A percentile compares a stretch with the other conserved stretches of the same genome.
These are phyloP conservation scores for Trichoderma hamatum DNA, from an alignment of 2,329 filamentous ascomycete species.

Conservation along the genomic window DNA sequence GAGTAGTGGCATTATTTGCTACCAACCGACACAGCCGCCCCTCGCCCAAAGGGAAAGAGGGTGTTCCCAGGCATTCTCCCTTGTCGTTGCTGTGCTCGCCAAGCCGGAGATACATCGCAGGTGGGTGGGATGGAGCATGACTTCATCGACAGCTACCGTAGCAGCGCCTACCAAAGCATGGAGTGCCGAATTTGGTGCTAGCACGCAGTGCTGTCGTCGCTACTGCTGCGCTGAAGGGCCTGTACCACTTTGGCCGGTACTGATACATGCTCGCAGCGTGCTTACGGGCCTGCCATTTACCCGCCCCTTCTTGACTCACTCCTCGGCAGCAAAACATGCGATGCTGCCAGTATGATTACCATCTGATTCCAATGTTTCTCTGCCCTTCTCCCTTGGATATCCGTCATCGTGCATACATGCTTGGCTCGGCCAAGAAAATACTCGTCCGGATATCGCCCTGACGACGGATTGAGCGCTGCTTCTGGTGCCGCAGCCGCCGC, in stretches of 20 bases:
- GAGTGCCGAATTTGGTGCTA: conserved; percentile 6
- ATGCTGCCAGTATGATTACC: conserved; percentile 1
- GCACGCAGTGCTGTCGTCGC: neutral
- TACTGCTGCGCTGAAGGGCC: neutral
- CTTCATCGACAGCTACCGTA: conserved; percentile 1
- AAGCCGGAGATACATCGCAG: neutral
- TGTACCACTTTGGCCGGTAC: neutral
- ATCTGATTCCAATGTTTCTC: conserved; percentile 14
- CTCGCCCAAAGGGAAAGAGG: neutral
- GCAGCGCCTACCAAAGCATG: neutral
- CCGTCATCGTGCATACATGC: conserved; percentile 15
- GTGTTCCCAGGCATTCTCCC: conserved; percentile 10
- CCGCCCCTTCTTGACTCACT: conserved; percentile 16
- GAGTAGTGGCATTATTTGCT: neutral
- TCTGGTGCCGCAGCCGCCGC: conserved; percentile 13
- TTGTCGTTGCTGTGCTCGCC: neutral
- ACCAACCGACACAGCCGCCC: neutral
- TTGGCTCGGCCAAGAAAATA: neutral
- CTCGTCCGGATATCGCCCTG: neutral
- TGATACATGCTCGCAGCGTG: conserved; percentile 1
- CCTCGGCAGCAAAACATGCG: conserved; percentile 17
- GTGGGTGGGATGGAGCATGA: conserved; percentile 8
- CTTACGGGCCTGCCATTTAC: conserved; percentile 10
- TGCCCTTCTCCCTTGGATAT: neutral
- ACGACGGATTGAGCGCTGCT: conserved; percentile 2